Evolutionary conservation across 169 alveolate species (phyloP).

Genomic region (Ichthyophthirius multifiliis): DNA sequence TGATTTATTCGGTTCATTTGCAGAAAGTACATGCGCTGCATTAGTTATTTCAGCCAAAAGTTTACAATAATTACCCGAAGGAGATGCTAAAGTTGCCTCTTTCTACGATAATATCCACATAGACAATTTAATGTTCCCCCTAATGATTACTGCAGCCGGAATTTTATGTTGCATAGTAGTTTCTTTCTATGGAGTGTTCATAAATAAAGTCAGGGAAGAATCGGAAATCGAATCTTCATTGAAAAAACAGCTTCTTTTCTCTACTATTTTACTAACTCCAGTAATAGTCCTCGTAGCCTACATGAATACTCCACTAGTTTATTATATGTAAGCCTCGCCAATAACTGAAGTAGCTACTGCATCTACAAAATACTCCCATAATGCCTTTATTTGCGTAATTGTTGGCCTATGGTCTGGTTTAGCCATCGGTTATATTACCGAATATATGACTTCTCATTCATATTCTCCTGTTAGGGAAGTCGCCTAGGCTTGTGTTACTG

Average conservation of each 20-base stretch:
- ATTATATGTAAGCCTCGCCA: conserved; percentile 19
- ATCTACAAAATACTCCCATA: conserved; percentile 37
- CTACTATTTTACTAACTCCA: conserved; percentile 85
- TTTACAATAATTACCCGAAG: too few relatives aligned
- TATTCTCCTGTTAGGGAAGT: conserved; percentile 86
- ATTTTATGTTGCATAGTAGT: conserved; percentile 80
- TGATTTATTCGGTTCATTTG: conserved; percentile 92
- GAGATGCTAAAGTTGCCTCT: conserved; percentile 45
- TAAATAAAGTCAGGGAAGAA: conserved; percentile 55
- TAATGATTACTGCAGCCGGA: conserved; percentile 75
- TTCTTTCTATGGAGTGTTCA: conserved; percentile 61
- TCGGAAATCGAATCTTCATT: conserved; percentile 79
- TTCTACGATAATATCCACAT: conserved; percentile 30
- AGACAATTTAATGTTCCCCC: conserved; percentile 75
- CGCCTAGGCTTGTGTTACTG: conserved; percentile 76
- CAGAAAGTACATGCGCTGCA: conserved; percentile 93
- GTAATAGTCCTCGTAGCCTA: conserved; percentile 51
- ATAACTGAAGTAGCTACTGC: too few relatives aligned
- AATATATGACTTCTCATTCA: conserved; percentile 85
- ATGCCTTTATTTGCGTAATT: conserved; percentile 64
- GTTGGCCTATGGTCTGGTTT: conserved; percentile 86
- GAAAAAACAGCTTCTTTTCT: conserved; percentile 81
- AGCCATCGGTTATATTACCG: conserved; percentile 81
- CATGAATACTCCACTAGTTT: conserved; percentile 53
- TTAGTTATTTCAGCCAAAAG: conserved; percentile 73